Evolutionary conservation across 495 filamentous ascomycete genomes (phyloP), one percentile per base, ranked within the genome.

Genomic region (Aspergillus sparsus): DNA sequence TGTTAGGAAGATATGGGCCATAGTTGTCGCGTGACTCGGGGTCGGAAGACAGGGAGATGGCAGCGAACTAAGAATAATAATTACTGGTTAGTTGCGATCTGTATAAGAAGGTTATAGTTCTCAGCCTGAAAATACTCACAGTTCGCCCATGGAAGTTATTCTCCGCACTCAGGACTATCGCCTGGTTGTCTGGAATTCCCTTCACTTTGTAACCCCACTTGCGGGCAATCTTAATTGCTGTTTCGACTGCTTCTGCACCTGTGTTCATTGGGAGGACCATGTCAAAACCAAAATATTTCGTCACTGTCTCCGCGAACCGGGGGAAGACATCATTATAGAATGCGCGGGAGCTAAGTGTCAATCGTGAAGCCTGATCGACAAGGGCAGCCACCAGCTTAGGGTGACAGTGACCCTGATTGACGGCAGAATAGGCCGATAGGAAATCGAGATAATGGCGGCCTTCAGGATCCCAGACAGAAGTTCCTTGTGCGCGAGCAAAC

Each of bases 201-300:
- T 98, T 98, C 65, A 90, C 84, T 74, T 97, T 97, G 79, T 99
- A 99, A 6, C 92, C 94, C 94, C 94, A 99, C 76, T 99, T 99
- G 55, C 94, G 84, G 60, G 95, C 93, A 75, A 99, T 87, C 82
- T 99, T 99, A 71, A 99, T 87, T 27, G 86, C 92, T 1, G 95
- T 98, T 83, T 99, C 94, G 47, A 98, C 94, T n/a, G 94, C 94
- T 78, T 99, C 94, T 33, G 93, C 94, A 49, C 94, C 94, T 8
- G 94, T 99, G 78, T 98, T 98, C 94, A 99, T 98, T 49, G 94
- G 94, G 75, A 99, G 76, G 27, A 97, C 93, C 94, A 98, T 99
- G 72, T 98, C 95, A 74, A 93, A 99, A 47, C 91, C 93, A 69
- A 97, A 97, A 69, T 83, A 86, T 59, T 84, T 70, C 62, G 90